These are phyloP conservation scores for Cichorium intybus DNA, from an alignment of 140 eudicot species.

Conservation along the genomic window DNA sequence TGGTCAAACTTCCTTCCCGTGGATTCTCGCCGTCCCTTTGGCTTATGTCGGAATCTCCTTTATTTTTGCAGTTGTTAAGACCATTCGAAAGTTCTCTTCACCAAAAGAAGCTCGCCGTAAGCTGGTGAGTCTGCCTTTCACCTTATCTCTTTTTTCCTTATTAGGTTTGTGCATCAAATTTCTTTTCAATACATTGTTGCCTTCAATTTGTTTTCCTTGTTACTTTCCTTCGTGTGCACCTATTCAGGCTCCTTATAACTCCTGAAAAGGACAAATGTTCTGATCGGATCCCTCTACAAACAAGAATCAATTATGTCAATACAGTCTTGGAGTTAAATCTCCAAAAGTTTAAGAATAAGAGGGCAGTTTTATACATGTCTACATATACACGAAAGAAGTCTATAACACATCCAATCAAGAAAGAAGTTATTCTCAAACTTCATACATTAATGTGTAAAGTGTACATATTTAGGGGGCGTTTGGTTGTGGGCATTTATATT, in stretches of 20 bases:
- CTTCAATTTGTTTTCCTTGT: neutral
- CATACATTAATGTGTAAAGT: no score
- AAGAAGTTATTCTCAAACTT: no score
- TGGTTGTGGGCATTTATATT: no score
- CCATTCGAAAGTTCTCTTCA: constrained; percentile 67
- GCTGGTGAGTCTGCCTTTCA: constrained; percentile 42
- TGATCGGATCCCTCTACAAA: neutral
- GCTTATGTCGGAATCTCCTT: constrained; percentile 83
- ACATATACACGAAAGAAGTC: no score
- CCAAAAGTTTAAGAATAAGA: neutral
- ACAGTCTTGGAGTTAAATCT: neutral
- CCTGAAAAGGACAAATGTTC: neutral
- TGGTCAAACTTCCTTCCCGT: constrained; percentile 67
- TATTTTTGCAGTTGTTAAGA: constrained; percentile 62
- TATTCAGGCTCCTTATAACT: neutral
- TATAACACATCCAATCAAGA: no score
- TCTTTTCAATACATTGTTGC: neutral
- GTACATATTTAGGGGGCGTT: no score
- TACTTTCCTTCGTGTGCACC: neutral
- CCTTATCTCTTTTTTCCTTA: neutral
- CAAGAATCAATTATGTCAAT: neutral
- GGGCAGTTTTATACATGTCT: neutral
- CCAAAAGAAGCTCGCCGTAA: constrained; percentile 77
- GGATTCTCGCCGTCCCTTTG: constrained; percentile 81
- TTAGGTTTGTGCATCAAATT: neutral